A percentile compares a stretch with the other conserved stretches of the same genome.
These are phyloP conservation scores for Lotmaria passim DNA, from an alignment of 208 protist species.

Conservation along the genomic window DNA sequence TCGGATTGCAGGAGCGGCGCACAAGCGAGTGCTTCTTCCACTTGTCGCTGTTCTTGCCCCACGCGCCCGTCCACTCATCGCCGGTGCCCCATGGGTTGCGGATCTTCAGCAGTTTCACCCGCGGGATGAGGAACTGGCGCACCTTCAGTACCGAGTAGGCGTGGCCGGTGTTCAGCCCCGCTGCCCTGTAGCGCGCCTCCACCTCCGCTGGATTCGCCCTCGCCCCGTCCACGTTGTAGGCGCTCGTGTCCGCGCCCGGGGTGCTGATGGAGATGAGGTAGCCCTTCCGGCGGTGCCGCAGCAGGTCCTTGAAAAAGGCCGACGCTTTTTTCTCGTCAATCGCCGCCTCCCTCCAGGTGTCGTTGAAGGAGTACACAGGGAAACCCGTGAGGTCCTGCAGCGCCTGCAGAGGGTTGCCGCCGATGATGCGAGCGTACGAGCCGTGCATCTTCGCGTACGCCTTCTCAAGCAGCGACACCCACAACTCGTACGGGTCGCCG, in stretches of 20 bases:
- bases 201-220: slow-evolving; percentile 21
- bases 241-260: slow-evolving; percentile 34
- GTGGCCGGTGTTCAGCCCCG: slow-evolving; percentile 42
- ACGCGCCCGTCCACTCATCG: slow-evolving; percentile 48
- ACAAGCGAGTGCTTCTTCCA: slow-evolving; percentile 41
- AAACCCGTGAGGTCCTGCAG: slow-evolving; percentile 71
- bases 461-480: slow-evolving; percentile 82
- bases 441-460: slow-evolving; percentile 88
- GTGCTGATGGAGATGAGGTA: slow-evolving; percentile 48
- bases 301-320: slow-evolving; percentile 38
- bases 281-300: slow-evolving; percentile 27
- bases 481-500: slow-evolving; percentile 59
- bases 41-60: slow-evolving; percentile 38
- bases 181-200: slow-evolving; percentile 34
- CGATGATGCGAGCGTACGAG: slow-evolving; percentile 65
- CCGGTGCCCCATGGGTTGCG: slow-evolving; percentile 40
- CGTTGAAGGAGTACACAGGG: slow-evolving; percentile 46
- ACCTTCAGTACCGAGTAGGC: slow-evolving; percentile 49
- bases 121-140: slow-evolving; percentile 31
- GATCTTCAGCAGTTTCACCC: slow-evolving; percentile 48
- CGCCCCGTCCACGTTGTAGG: slow-evolving; percentile 26
- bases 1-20: slow-evolving; percentile 32
- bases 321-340: slow-evolving; percentile 19
- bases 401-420: slow-evolving; percentile 54
- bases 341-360: slow-evolving; percentile 42